Conservation (phyloP, 768 basidiomycete genomes). For the Tephrocybe sp. region DNA sequence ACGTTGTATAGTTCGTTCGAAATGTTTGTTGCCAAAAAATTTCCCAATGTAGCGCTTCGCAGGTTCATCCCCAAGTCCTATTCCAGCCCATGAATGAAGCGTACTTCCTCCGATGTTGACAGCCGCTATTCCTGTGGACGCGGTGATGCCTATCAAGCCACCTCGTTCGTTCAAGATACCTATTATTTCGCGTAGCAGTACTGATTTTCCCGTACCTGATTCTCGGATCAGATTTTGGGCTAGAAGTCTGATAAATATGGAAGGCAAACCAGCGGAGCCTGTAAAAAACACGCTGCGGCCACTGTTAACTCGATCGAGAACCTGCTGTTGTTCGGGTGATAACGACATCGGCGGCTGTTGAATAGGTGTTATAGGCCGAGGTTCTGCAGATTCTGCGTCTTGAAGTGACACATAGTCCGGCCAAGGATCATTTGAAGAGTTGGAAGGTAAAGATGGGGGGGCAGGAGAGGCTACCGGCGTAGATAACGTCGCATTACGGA, state of each 20-base stretch:
- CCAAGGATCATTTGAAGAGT: neutral
- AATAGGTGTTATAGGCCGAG: neutral
- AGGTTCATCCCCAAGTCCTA: constrained; percentile 67
- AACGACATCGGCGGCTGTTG: constrained; percentile 30
- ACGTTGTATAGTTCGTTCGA: constrained; percentile 43
- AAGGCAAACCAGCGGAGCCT: constrained; percentile 67
- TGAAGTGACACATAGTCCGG: constrained; percentile 1
- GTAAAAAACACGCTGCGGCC: constrained; percentile 82
- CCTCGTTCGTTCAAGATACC: constrained; percentile 31
- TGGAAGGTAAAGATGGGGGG: neutral
- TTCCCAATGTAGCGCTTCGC: constrained; percentile 55
- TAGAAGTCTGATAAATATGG: neutral
- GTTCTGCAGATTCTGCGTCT: neutral
- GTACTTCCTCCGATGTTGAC: constrained; percentile 83
- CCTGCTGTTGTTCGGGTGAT: constrained; percentile 51
- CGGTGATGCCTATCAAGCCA: constrained; percentile 66
- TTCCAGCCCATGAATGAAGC: constrained; percentile 81
- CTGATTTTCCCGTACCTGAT: constrained; percentile 80
- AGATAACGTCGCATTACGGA: neutral
- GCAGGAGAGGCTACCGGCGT: neutral
- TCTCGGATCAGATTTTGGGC: neutral
- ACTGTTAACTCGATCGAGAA: constrained; percentile 52
- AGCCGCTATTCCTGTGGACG: constrained; percentile 78
- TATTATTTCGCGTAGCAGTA: constrained; percentile 78
- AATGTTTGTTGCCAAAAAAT: constrained; percentile 42